Evolutionary conservation across 2,329 filamentous ascomycete species (phyloP), one percentile per base, ranked within the genome.

Genomic region (Colletotrichum sp.): DNA sequence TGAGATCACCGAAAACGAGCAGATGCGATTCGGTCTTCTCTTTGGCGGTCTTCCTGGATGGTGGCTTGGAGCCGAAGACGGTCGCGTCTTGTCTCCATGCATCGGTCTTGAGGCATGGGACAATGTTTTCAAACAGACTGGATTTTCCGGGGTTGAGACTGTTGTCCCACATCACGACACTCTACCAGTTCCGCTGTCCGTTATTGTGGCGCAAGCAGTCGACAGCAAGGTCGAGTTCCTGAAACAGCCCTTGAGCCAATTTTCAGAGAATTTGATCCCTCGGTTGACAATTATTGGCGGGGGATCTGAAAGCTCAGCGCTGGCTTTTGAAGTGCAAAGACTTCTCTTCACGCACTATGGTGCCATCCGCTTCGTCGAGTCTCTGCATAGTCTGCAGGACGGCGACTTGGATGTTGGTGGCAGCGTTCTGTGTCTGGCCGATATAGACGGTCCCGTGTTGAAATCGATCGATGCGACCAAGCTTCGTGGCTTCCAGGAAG

Each of bases 391-490:
- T 7, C 14, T 69, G 2, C 55, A 26, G n/a, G 32, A 43, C 14
- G 18, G 21, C 16, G 67, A 80, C 28, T 24, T 73, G 5, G 78
- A 77, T 14, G 21, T 83, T 8, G 81, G 78, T 18, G 67, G 75
- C 4, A 67, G 48, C 16, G 18, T 75, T 14, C 48, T 75, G 5
- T 71, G 68, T 5, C 52, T 75, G 13, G 18, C 48, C 4, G 74
- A 76, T n/a, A 30, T 76, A 6, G 78, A 80, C 6, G 69, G 71
- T 12, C 67, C 75, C 8, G 78, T 84, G 12, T 78, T 84, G 12
- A 78, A 81, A 7, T 83, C 84, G 21, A 80, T 89, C 14, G 71
- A 80, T 1, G 59, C 85, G 83, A 57, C 36, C 3, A 78, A 72
- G 13, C 72, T 80, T 60, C 70, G 74, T 2, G 75, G 70, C 7